Evolutionary conservation across 2,329 filamentous ascomycete genomes (phyloP), one percentile per base, ranked within the genome.

Genomic region (Curvularia verruculosa): DNA sequence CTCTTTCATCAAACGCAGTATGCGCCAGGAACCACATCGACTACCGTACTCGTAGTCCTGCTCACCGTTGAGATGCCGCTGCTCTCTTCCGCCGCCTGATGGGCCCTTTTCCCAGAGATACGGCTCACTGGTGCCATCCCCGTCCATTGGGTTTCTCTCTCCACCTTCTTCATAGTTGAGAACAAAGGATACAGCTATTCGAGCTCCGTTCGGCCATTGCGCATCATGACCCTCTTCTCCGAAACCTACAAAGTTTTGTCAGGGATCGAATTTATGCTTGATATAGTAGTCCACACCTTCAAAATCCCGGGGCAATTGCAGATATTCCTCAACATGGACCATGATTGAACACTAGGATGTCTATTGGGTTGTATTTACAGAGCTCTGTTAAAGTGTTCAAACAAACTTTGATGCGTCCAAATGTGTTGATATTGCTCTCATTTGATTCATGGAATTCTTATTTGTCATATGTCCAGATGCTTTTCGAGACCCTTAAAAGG

Each of bases 21-120:
- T 71, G 1, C 82, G 73, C 82, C 82, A 84, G 61, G 80, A 79
- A 3, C 81, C 82, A 1, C 77, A 78, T 3, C 82, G 76, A 34
- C 77, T 77, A 34, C 82, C 80, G 64, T 84, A 84, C 58, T 84
- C 81, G 61, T 80, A 84, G 58, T 83, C 81, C 43, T 74, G 76
- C 69, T 84, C 82, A 46, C 76, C 76, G 55, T 81, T 83, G 55
- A 78, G 70, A 40, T 74, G 76, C 31, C 81, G 75, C 58, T 80
- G 78, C 56, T 79, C 76, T 19, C 56, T 52, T 28, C 59, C 59
- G 56, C 75, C 63, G 24, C 71, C 67, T 3, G 74, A 66, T 4
- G 61, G 61, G 19, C 70, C 69, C 58, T 80, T 78, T 61, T 82
- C 71, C 63, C 70, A 68, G 15, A 73, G 59, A 44, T 69, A 67